Evolutionary conservation across 345 rosid genomes (phyloP).

Genomic region (Pistacia atlantica): DNA sequence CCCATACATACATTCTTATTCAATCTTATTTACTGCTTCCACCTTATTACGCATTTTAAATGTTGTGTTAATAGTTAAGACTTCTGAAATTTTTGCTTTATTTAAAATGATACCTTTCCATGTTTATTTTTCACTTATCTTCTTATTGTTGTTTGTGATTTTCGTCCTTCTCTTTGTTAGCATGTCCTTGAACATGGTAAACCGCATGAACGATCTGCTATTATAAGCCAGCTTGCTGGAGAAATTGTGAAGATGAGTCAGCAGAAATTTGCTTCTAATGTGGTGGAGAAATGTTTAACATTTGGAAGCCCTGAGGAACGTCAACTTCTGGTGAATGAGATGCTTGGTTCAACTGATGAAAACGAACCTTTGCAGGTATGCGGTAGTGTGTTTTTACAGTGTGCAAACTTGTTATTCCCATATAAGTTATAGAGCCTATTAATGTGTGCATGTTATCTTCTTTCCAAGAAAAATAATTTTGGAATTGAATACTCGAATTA

Average conservation of each 20-base stretch:
- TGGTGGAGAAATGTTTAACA: constrained; percentile 89
- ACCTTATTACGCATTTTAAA: neutral
- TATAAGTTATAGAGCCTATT: neutral
- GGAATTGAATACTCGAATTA: neutral
- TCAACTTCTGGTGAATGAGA: constrained; percentile 79
- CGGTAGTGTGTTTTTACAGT: neutral
- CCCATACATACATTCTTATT: no score
- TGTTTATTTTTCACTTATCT: neutral
- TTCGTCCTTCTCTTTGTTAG: constrained; percentile 39
- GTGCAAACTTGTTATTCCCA: no score
- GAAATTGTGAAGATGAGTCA: constrained; percentile 97
- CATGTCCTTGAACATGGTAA: constrained; percentile 92
- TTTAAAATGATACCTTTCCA: neutral
- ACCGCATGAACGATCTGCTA: constrained; percentile 72
- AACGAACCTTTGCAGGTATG: constrained; percentile 96
- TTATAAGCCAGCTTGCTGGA: constrained; percentile 82
- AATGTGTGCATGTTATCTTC: neutral
- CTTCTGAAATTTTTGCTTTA: neutral
- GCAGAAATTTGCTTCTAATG: constrained; percentile 97
- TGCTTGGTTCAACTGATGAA: constrained; percentile 91
- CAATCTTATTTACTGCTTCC: no score
- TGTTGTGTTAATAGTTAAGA: neutral
- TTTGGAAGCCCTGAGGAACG: constrained; percentile 89
- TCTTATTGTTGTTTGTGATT: constrained; percentile 15
- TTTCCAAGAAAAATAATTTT: neutral